Evolutionary conservation across 2,329 filamentous ascomycete genomes (phyloP).

Genomic region (Cadophora luteo-olivacea): DNA sequence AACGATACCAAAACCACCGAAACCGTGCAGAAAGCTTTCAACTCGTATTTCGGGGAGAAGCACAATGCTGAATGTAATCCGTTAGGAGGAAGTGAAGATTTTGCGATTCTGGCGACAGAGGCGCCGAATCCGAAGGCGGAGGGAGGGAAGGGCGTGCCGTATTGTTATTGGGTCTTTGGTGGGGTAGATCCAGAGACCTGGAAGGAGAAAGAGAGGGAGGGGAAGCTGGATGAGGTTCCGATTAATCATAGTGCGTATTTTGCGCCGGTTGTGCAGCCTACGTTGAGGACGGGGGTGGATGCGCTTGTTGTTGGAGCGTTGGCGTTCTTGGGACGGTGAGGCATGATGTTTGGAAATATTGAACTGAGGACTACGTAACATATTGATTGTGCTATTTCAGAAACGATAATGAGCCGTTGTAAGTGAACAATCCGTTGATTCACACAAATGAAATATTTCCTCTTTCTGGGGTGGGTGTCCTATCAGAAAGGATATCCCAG

Average conservation of each 20-base stretch:
- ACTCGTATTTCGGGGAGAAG: conserved; percentile 34
- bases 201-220: conserved; percentile 26
- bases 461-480: too few relatives aligned
- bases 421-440: too few relatives aligned
- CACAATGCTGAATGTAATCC: conserved; percentile 27
- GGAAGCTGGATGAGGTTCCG: conserved; percentile 44
- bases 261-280: conserved; percentile 64
- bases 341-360: too few relatives aligned
- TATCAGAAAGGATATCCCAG: too few relatives aligned
- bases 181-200: conserved; percentile 47
- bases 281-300: conserved; percentile 58
- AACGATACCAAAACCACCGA: conserved; percentile 35
- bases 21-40: conserved; percentile 28
- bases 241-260: conserved; percentile 67
- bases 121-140: conserved; percentile 32
- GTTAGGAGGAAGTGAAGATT: conserved; percentile 39
- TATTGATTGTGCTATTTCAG: background rate
- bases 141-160: conserved; percentile 38
- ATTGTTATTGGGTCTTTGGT: conserved; percentile 49
- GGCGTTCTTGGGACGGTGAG: conserved; percentile 47
- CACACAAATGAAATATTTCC: too few relatives aligned
- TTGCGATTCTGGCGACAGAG: conserved; percentile 56
- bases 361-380: background rate
- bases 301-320: conserved; percentile 58
- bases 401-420: too few relatives aligned